phyloP scores from a whole-genome alignment of 768 basidiomycete species.

The Lanmaoa pseudosensibilis region DNA sequence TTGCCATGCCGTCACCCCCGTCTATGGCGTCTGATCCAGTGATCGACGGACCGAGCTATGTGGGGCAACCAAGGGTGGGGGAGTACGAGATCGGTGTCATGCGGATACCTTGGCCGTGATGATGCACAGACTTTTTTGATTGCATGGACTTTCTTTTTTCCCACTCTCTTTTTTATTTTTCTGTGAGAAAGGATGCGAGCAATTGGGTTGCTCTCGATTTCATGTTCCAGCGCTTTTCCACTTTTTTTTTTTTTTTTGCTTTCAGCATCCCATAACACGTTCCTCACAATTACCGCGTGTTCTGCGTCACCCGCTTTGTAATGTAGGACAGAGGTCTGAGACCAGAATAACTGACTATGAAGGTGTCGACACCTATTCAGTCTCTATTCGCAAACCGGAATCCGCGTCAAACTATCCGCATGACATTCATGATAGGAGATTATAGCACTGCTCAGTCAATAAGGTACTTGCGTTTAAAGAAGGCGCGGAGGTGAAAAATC shows the following conservation, averaged over 20 bases:
- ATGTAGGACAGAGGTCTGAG: constrained; percentile 11
- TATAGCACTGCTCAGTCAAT: constrained; percentile 57
- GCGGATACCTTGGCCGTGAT: constrained; percentile 36
- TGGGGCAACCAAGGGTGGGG: constrained; percentile 16
- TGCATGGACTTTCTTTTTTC: neutral
- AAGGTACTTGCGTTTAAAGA: constrained; percentile 95
- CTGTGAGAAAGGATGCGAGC: neutral
- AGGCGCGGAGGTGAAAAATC: constrained; percentile 89
- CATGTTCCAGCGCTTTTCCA: neutral
- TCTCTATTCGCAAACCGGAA: neutral
- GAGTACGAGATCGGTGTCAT: constrained; percentile 49
- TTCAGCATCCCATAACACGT: neutral
- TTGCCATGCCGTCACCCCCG: constrained; percentile 44
- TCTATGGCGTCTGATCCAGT: neutral
- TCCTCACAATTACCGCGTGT: neutral
- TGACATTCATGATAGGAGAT: constrained; percentile 2
- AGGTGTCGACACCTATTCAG: neutral
- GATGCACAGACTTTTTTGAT: constrained; percentile 1
- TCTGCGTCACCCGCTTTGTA: neutral
- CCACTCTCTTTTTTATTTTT: neutral
- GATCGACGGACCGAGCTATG: neutral
- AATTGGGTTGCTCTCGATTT: neutral
- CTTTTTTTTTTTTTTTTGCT: neutral
- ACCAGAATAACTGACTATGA: neutral
- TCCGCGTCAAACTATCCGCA: neutral